Evolutionary conservation across 2,329 filamentous ascomycete genomes (phyloP).

Genomic region (Hymenoscyphus linearis): DNA sequence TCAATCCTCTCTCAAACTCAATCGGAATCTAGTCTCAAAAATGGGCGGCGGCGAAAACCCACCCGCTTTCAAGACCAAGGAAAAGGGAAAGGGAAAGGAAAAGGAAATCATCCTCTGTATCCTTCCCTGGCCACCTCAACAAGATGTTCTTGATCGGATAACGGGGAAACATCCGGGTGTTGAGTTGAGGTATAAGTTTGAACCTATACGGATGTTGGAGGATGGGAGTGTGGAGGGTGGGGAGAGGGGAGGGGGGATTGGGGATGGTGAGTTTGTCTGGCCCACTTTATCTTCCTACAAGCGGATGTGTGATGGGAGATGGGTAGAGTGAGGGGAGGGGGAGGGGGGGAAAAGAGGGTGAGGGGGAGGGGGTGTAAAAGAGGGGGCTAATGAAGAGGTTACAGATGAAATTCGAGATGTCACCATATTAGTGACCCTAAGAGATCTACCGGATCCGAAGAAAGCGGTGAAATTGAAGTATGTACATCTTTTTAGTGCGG

Average conservation of each 20-base stretch:
- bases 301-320: too few species aligned
- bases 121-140: slow-evolving; percentile 39
- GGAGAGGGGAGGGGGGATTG: too few species aligned
- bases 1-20: too few species aligned
- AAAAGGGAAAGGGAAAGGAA: slow-evolving; percentile 20
- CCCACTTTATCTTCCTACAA: too few species aligned
- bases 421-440: slow-evolving; percentile 33
- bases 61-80: slow-evolving; percentile 13
- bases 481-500: slow-evolving; percentile 33
- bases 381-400: too few species aligned
- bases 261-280: too few species aligned
- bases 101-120: slow-evolving; percentile 39
- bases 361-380: too few species aligned
- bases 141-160: slow-evolving; percentile 34
- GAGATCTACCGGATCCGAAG: slow-evolving; percentile 25
- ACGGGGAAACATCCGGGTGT: slow-evolving; percentile 40
- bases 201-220: too few species aligned
- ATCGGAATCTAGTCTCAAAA: background rate
- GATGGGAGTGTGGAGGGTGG: too few species aligned
- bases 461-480: slow-evolving; percentile 32
- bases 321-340: slow-evolving; percentile 19
- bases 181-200: slow-evolving; percentile 39
- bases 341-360: background rate
- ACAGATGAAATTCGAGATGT: slow-evolving; percentile 26
- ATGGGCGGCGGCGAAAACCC: slow-evolving; percentile 36